Evolutionary conservation across 2,329 filamentous ascomycete genomes (phyloP).

Genomic region (Colletotrichum sp.): DNA sequence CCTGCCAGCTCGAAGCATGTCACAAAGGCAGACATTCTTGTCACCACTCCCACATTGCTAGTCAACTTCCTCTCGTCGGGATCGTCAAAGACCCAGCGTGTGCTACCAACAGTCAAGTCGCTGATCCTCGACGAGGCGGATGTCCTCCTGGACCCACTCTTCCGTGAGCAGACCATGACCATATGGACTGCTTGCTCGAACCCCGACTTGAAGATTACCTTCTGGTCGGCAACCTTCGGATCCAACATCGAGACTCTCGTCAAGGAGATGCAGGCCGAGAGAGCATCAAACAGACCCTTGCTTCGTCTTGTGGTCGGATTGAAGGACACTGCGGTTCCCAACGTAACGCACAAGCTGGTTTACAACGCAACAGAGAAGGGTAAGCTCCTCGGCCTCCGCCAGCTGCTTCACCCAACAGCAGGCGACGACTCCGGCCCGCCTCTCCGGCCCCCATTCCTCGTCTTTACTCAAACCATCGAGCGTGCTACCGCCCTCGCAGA

Average conservation of each 20-base stretch:
- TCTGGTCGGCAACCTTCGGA: conserved; percentile 98
- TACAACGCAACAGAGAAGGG: conserved; percentile 94
- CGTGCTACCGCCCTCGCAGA: conserved; percentile 86
- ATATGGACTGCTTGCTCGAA: conserved; percentile 84
- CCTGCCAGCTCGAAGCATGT: conserved; percentile 43
- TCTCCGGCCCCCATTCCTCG: conserved; percentile 86
- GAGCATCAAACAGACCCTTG: conserved; percentile 52
- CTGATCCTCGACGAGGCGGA: conserved; percentile 94
- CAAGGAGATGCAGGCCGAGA: conserved; percentile 66
- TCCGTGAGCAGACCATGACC: conserved; percentile 83
- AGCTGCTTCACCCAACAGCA: conserved; percentile 80
- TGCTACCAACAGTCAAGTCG: conserved; percentile 71
- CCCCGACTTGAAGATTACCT: conserved; percentile 72
- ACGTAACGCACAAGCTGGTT: conserved; percentile 84
- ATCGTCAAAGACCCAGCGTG: conserved; percentile 47
- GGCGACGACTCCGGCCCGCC: conserved; percentile 58
- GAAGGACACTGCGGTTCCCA: conserved; percentile 94
- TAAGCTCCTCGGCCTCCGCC: conserved; percentile 88
- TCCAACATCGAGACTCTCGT: conserved; percentile 87
- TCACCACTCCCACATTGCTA: conserved; percentile 80
- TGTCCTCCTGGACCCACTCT: conserved; percentile 88
- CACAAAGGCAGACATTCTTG: conserved; percentile 78
- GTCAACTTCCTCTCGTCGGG: conserved; percentile 65
- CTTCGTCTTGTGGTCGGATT: conserved; percentile 92
- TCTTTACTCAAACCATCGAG: conserved; percentile 96